Percentiles rank a stretch among this genome's conserved stretches.
Conservation (phyloP, 2,329 filamentous ascomycete species). For the Cercospora sp. region DNA sequence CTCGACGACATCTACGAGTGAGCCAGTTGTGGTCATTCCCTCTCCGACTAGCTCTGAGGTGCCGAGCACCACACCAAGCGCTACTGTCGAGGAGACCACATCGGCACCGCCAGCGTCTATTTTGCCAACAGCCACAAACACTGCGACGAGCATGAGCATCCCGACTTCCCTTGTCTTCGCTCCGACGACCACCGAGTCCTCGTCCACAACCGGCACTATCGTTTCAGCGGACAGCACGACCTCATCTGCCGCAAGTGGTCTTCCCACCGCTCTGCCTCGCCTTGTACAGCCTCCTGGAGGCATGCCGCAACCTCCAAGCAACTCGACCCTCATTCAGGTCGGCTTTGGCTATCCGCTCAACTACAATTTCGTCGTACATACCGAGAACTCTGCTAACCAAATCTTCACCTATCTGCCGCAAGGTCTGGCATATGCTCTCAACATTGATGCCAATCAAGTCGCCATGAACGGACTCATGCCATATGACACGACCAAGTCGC, state of each 20-base stretch:
- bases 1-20: constrained; percentile 4
- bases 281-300: constrained; percentile 71
- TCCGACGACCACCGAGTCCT: constrained; percentile 42
- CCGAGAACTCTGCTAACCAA: constrained; percentile 73
- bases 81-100: constrained; percentile 16
- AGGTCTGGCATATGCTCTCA: constrained; percentile 67
- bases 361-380: constrained; percentile 76
- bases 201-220: constrained; percentile 17
- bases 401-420: constrained; percentile 77
- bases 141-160: constrained; percentile 51
- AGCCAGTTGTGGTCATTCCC: background rate
- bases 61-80: constrained; percentile 14
- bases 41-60: constrained; percentile 16
- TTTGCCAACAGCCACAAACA: constrained; percentile 49
- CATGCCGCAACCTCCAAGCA: constrained; percentile 56
- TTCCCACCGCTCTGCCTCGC: constrained; percentile 69
- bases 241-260: constrained; percentile 49
- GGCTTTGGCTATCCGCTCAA: constrained; percentile 80
- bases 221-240: constrained; percentile 46
- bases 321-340: constrained; percentile 74
- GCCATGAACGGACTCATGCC: constrained; percentile 72
- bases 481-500: constrained; percentile 66
- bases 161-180: constrained; percentile 64
- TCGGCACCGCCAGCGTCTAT: constrained; percentile 43
- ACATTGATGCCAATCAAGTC: constrained; percentile 52